phyloP scores from a whole-genome alignment of 306 rosid genomes.

The Hippophae gyantsensis region DNA sequence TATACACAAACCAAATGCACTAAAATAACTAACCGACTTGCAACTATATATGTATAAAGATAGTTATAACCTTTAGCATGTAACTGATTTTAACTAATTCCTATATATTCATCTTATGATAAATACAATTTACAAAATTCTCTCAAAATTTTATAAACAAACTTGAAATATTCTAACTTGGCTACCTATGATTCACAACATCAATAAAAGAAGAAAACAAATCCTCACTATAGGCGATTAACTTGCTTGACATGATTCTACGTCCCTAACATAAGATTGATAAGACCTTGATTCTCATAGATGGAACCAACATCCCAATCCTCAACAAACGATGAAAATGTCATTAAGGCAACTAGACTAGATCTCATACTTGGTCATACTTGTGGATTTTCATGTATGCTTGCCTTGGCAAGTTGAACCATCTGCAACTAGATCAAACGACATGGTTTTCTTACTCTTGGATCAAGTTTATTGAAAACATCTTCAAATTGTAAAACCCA shows the following conservation, averaged over 20 bases:
- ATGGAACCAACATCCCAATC: slow-evolving; percentile 73
- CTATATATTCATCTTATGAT: no score
- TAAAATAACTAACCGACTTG: no score
- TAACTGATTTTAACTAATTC: no score
- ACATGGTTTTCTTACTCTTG: slow-evolving; percentile 15
- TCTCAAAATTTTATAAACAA: no score
- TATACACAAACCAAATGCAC: no score
- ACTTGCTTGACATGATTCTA: slow-evolving; percentile 18
- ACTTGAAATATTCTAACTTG: not conserved
- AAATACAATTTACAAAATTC: no score
- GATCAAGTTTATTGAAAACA: slow-evolving; percentile 42
- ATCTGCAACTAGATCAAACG: slow-evolving; percentile 38
- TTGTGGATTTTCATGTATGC: slow-evolving; percentile 66
- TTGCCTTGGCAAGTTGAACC: slow-evolving; percentile 66
- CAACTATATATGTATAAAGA: no score
- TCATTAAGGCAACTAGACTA: slow-evolving; percentile 75
- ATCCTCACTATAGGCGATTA: not conserved
- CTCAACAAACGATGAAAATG: slow-evolving; percentile 62
- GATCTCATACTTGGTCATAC: slow-evolving; percentile 89
- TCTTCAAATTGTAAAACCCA: slow-evolving; percentile 62
- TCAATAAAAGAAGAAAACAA: no score
- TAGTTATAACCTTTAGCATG: no score
- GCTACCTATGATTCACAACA: no score
- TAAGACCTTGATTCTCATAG: slow-evolving; percentile 53
- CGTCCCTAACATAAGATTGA: slow-evolving; percentile 73